Evolutionary conservation across 2,329 filamentous ascomycete genomes (phyloP).

Genomic region (Penicillium sp.): DNA sequence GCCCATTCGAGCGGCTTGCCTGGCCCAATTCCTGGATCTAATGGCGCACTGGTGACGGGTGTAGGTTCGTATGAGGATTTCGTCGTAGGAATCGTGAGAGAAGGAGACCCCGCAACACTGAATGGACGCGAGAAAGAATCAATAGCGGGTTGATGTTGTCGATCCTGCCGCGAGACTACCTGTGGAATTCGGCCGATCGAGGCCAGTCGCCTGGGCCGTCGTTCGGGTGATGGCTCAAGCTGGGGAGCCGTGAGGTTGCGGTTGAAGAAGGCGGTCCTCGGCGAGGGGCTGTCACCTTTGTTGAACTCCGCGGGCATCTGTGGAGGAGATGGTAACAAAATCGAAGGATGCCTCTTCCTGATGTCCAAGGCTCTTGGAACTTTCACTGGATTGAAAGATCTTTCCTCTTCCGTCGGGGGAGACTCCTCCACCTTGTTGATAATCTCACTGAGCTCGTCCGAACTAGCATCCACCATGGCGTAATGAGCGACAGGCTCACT

Average conservation of each 20-base stretch:
- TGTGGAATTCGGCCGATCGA: conserved; percentile 84
- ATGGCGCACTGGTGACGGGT: conserved; percentile 22
- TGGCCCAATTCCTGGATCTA: conserved; percentile 1
- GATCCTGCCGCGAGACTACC: conserved; percentile 64
- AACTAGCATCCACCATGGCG: conserved; percentile 51
- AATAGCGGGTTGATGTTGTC: conserved; percentile 63
- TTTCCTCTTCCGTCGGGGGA: conserved; percentile 39
- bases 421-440: conserved; percentile 39
- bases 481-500: conserved; percentile 55
- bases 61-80: conserved; percentile 24
- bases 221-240: conserved; percentile 22
- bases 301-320: conserved; percentile 34
- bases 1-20: conserved; percentile 25
- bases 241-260: conserved; percentile 22
- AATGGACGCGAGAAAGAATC: conserved; percentile 87
- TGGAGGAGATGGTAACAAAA: conserved; percentile 45
- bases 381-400: conserved; percentile 20
- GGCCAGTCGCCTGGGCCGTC: conserved; percentile 62
- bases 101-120: conserved; percentile 47
- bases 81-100: conserved; percentile 32
- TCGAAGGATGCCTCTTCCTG: conserved; percentile 35
- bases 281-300: conserved; percentile 31
- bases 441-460: conserved; percentile 41
- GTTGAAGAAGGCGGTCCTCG: conserved; percentile 37
- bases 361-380: conserved; percentile 31